Percentiles rank a stretch among this genome's conserved stretches.
Evolutionary conservation across 2,329 filamentous ascomycete species (phyloP).

Genomic region (Ceratocystis destructans): DNA sequence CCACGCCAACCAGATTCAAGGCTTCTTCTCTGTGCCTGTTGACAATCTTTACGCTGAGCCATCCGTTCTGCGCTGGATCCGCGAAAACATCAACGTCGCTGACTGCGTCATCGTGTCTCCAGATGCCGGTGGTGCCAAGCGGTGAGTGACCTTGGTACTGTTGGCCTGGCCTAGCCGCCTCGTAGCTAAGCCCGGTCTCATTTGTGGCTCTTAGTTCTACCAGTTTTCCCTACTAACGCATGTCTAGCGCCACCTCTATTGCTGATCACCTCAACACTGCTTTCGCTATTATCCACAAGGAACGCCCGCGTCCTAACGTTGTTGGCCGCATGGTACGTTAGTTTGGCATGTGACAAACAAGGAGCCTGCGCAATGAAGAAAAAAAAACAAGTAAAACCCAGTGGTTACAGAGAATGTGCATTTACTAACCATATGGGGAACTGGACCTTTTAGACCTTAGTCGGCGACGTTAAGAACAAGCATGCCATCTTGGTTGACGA

Average conservation of each 20-base stretch:
- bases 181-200: too few species aligned
- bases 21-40: conserved; percentile 75
- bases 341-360: not conserved
- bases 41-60: conserved; percentile 86
- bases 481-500: conserved; percentile 94
- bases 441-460: conserved; percentile 37
- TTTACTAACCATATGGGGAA: not conserved
- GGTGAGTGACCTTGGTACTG: conserved; percentile 25
- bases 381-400: not conserved
- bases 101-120: conserved; percentile 91
- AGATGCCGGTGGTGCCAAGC: conserved; percentile 87
- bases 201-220: too few species aligned
- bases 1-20: conserved; percentile 85
- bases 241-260: conserved; percentile 58
- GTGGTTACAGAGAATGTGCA: not conserved
- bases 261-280: conserved; percentile 80
- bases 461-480: conserved; percentile 82
- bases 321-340: conserved; percentile 64
- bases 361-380: too few species aligned
- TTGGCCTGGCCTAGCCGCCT: too few species aligned
- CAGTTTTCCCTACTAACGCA: not conserved
- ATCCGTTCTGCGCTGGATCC: conserved; percentile 80
- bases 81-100: conserved; percentile 65
- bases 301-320: conserved; percentile 72
- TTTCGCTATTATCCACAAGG: conserved; percentile 94